phyloP scores from a whole-genome alignment of 768 basidiomycete genomes.

The Leucocoprinus sp. region DNA sequence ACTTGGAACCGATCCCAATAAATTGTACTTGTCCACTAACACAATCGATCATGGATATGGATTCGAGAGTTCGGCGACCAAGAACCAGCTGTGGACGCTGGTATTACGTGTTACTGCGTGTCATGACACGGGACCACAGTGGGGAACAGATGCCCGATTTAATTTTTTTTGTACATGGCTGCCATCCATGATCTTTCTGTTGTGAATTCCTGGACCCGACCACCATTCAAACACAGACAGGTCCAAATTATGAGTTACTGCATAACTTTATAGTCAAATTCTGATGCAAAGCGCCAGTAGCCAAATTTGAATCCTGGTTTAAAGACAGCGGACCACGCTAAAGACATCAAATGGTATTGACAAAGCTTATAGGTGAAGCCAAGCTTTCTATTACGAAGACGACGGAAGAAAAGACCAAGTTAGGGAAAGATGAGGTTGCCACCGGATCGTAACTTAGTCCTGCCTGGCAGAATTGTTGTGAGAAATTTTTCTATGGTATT shows the following conservation, averaged over 20 bases:
- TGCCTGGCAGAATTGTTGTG: slow-evolving; percentile 62
- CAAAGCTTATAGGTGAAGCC: slow-evolving; percentile 49
- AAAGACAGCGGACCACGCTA: no score
- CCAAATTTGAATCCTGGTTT: no score
- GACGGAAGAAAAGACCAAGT: slow-evolving; percentile 33
- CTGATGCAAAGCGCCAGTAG: no score
- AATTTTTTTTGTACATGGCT: slow-evolving; percentile 2
- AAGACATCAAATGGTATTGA: slow-evolving; percentile 49
- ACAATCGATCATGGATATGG: neutral
- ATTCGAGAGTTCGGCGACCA: slow-evolving; percentile 1
- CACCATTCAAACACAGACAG: no score
- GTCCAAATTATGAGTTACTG: no score
- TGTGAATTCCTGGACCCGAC: neutral
- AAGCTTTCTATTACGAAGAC: slow-evolving; percentile 46
- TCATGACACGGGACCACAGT: neutral
- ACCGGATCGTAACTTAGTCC: slow-evolving; percentile 65
- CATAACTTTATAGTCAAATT: no score
- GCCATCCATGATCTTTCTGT: slow-evolving; percentile 6
- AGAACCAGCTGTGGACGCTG: slow-evolving; percentile 6
- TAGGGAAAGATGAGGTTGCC: slow-evolving; percentile 41
- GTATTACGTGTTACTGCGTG: neutral
- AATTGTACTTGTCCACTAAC: no score
- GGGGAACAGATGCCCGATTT: neutral
- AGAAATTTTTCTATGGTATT: slow-evolving; percentile 62
- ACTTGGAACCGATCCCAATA: no score